Evolutionary conservation across 306 rosid species (phyloP), one percentile per base, ranked within the genome.

Genomic region (Quercus berberidifolia): DNA sequence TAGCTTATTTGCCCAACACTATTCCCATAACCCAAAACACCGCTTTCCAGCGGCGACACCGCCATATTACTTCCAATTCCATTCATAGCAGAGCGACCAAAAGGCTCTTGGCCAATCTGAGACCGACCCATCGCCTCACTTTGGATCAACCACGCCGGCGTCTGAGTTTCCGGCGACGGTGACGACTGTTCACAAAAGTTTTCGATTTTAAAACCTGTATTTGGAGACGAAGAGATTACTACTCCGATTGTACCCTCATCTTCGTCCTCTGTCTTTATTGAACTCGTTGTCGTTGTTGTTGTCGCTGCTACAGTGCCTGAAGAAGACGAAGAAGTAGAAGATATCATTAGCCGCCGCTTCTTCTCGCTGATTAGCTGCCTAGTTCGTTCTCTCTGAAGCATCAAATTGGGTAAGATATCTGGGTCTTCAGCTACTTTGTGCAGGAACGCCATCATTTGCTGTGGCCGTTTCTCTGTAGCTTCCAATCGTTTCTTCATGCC

Each of bases 361-460:
- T 88, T 92, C 79, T 78, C 92, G 13, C 78, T 86, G 23, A 54
- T 75, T 3, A 85, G 11, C 33, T n/a, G 76, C 13, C 60, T 74
- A 5, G 43, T 54, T 4, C 70, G 77, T 26, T 90, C 79, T 28
- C 87, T 89, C 49, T 90, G 84, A 4, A 26, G 43, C 74, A 93
- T 82, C 21, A 93, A 60, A 1, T 92, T 78, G 0, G 94, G 84
- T 4, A 95, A 80, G 43, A 93, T 81, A 17, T 88, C 91, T 1
- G 99, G 99, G 49, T 95, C 89, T 1, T 93, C 96, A 1, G 83
- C 95, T 13, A 95, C 88, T 72, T 87, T 91, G 76, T 60, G 62
- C 1, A 95, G 87, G 55, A 95, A 90, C 5, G 93, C 83, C 97
- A 93, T 93, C 98, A 95, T 90, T 73, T 93, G 98, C 26, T 88